phyloP scores from a whole-genome alignment of 139 green algal species.

The Desmodesmus armatus region DNA sequence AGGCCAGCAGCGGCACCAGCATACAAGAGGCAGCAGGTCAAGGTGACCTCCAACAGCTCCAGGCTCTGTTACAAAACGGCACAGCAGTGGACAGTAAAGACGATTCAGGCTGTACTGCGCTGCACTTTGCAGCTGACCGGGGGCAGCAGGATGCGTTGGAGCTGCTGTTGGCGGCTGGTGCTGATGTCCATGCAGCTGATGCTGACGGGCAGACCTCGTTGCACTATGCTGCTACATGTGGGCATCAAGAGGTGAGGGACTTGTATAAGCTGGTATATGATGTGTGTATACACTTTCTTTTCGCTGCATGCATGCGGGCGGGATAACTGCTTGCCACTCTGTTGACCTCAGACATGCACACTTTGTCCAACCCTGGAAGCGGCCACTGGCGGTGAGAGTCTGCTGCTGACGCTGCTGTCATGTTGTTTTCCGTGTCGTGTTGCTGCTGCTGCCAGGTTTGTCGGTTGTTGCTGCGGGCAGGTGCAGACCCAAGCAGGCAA shows the following conservation, averaged over 20 bases:
- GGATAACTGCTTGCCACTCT: no score
- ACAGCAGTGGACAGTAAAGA: constrained; percentile 35
- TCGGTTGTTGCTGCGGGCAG: constrained; percentile 41
- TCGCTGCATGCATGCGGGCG: no score
- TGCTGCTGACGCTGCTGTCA: neutral
- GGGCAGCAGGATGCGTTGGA: constrained; percentile 53
- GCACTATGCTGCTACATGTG: constrained; percentile 68
- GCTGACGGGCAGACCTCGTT: constrained; percentile 70
- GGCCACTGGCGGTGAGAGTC: no score
- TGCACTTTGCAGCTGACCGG: constrained; percentile 83
- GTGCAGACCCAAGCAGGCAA: constrained; percentile 35
- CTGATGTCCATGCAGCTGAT: constrained; percentile 70
- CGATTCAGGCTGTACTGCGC: constrained; percentile 55
- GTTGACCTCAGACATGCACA: no score
- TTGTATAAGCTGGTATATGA: neutral
- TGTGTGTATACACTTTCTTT: no score
- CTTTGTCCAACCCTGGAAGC: no score
- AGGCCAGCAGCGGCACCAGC: neutral
- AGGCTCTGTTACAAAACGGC: constrained; percentile 27
- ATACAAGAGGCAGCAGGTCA: constrained; percentile 26
- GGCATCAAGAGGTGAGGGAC: neutral
- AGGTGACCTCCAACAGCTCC: constrained; percentile 35
- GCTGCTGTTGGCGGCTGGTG: constrained; percentile 69
- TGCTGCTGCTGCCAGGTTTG: constrained; percentile 34
- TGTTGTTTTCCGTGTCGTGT: neutral